These are phyloP conservation scores for Malassezia slooffiae DNA, from an alignment of 1,284 basidiomycete genomes.

Conservation along the genomic window DNA sequence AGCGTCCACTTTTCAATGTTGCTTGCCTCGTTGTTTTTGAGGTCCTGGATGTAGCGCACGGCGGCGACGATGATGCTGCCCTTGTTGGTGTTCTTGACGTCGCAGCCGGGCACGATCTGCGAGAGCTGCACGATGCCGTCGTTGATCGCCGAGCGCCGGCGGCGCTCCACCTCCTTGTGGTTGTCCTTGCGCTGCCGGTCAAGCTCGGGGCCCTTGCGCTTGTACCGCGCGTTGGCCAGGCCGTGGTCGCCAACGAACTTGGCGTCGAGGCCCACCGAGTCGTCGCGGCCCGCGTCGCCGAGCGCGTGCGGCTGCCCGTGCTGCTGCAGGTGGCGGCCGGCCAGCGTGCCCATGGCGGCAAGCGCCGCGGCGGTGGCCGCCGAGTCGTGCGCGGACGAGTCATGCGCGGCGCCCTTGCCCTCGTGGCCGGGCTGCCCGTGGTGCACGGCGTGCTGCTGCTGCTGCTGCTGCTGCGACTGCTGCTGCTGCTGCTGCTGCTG, in stretches of 20 bases:
- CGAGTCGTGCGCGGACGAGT: constrained; percentile 20
- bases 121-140: constrained; percentile 87
- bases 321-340: constrained; percentile 17
- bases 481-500: constrained; percentile 3
- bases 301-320: constrained; percentile 6
- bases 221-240: constrained; percentile 12
- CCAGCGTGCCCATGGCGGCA: constrained; percentile 30
- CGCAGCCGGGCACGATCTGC: constrained; percentile 67
- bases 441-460: constrained; percentile 1
- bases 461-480: constrained; percentile 7
- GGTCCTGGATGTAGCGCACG: constrained; percentile 74
- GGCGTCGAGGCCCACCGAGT: constrained; percentile 11
- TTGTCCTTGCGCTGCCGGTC: constrained; percentile 40
- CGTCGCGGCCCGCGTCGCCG: constrained; percentile 8
- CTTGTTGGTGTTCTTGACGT: constrained; percentile 65
- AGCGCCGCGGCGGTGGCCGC: constrained; percentile 32
- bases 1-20: constrained; percentile 84
- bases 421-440: constrained; percentile 7
- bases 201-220: constrained; percentile 26
- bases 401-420: constrained; percentile 4
- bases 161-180: constrained; percentile 83
- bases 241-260: constrained; percentile 21
- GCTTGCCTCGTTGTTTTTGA: constrained; percentile 77
- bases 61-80: constrained; percentile 73
- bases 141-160: constrained; percentile 85